Percentiles rank a stretch among this genome's conserved stretches.
These are phyloP conservation scores for Entomophthora muscae DNA, from an alignment of 371 early-diverging fungal species.

Conservation along the genomic window DNA sequence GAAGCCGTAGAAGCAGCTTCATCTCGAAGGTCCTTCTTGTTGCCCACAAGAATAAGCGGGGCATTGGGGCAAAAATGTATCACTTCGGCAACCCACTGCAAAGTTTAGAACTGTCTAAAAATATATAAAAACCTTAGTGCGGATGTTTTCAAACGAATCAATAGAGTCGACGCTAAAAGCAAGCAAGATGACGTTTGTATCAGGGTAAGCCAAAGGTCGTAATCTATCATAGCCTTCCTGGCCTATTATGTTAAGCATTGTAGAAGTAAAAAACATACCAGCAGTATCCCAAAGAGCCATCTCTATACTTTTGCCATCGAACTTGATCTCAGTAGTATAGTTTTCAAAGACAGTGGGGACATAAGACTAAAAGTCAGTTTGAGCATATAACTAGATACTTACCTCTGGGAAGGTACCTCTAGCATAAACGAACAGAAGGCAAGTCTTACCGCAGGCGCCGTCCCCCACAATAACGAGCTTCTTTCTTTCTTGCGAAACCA, in stretches of 20 bases:
- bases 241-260: constrained; percentile 27
- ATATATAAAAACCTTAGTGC: constrained; percentile 23
- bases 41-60: constrained; percentile 54
- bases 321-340: constrained; percentile 24
- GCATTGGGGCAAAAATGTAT: constrained; percentile 41
- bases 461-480: constrained; percentile 36
- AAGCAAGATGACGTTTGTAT: constrained; percentile 72
- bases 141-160: constrained; percentile 65
- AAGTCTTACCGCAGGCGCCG: constrained; percentile 76
- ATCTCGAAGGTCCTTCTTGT: constrained; percentile 53
- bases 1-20: constrained; percentile 25
- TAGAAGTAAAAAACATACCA: constrained; percentile 45
- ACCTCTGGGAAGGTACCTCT: constrained; percentile 60
- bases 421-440: constrained; percentile 62
- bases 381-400: constrained; percentile 61
- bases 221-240: constrained; percentile 68
- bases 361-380: constrained; percentile 24
- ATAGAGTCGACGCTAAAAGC: constrained; percentile 62
- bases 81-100: constrained; percentile 60
- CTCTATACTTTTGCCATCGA: constrained; percentile 28
- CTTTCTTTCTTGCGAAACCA: constrained; percentile 11
- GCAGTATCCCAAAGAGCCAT: constrained; percentile 48
- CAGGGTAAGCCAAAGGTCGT: constrained; percentile 77
- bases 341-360: constrained; percentile 60
- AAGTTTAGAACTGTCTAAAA: neutral